Percentiles rank a stretch among this genome's conserved stretches.
These are phyloP conservation scores for Teratosphaeria epicoccoides DNA, from an alignment of 2,329 filamentous ascomycete species.

Conservation along the genomic window DNA sequence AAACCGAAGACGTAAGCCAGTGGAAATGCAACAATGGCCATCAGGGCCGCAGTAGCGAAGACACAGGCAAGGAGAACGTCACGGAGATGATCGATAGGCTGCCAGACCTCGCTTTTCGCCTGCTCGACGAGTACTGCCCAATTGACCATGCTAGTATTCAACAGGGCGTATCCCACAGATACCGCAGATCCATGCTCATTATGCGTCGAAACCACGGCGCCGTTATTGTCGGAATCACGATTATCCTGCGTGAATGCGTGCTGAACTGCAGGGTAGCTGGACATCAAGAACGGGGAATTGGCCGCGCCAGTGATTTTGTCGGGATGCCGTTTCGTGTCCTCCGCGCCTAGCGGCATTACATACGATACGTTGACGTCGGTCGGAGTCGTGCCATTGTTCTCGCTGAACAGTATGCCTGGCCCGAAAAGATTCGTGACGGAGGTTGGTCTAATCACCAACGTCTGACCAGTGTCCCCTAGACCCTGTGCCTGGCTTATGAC, in stretches of 20 bases:
- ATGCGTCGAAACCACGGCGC: constrained; percentile 49
- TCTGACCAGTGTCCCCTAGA: constrained; percentile 57
- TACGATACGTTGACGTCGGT: constrained; percentile 17
- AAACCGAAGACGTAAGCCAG: constrained; percentile 72
- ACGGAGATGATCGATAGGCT: constrained; percentile 62
- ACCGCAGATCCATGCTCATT: constrained; percentile 64
- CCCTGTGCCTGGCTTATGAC: constrained; percentile 57
- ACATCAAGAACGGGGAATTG: constrained; percentile 48
- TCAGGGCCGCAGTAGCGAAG: constrained; percentile 64
- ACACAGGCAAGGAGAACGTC: constrained; percentile 75
- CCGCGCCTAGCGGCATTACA: constrained; percentile 20
- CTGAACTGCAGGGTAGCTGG: constrained; percentile 52
- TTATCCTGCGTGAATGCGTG: constrained; percentile 45
- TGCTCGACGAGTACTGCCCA: constrained; percentile 81
- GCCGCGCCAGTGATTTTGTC: constrained; percentile 27
- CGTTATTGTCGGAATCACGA: constrained; percentile 49
- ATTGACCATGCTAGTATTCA: constrained; percentile 57
- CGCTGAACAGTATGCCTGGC: constrained; percentile 23
- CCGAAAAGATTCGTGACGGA: constrained; percentile 50
- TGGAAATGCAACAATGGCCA: constrained; percentile 62
- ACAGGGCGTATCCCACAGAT: constrained; percentile 69
- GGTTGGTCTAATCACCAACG: constrained; percentile 59
- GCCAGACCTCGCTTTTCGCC: constrained; percentile 60
- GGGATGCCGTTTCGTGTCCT: constrained; percentile 19
- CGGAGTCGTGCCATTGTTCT: constrained; percentile 12